Conservation (phyloP, 805 yeast genomes). For the Metschnikowia henanensis region DNA sequence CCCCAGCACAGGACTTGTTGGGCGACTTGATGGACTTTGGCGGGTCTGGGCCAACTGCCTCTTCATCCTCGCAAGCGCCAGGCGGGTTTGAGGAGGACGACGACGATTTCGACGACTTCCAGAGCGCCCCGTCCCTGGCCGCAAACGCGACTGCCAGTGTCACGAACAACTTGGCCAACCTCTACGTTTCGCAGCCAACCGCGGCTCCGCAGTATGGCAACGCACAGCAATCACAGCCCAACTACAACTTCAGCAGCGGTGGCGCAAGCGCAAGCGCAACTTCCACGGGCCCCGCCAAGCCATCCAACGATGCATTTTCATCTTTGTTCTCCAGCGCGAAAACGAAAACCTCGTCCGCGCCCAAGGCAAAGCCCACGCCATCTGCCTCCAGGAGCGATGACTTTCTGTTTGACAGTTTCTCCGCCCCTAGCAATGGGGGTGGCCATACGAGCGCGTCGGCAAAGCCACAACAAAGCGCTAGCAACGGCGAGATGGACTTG, state of each 20-base stretch:
- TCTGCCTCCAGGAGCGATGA: conserved; percentile 19
- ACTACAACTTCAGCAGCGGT: conserved; percentile 10
- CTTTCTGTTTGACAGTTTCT: conserved; percentile 35
- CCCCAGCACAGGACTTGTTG: conserved; percentile 46
- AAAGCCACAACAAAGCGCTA: conserved; percentile 9
- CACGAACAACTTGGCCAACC: conserved; percentile 27
- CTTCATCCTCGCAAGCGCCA: conserved; percentile 14
- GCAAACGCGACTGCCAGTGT: conserved; percentile 17
- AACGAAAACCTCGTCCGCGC: conserved; percentile 28
- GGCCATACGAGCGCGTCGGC: neutral
- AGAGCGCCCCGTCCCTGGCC: conserved; percentile 54
- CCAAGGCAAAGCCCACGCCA: conserved; percentile 11
- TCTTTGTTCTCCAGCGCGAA: conserved; percentile 69
- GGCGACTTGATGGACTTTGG: conserved; percentile 47
- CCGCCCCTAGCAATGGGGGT: conserved; percentile 14
- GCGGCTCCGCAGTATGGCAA: conserved; percentile 13
- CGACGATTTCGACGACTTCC: conserved; percentile 83
- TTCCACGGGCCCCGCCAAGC: conserved; percentile 40
- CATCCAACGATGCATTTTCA: conserved; percentile 67
- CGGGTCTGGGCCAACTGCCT: conserved; percentile 4
- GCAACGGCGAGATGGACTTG: conserved; percentile 46
- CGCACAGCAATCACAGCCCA: conserved; percentile 10
- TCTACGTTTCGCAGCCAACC: conserved; percentile 25
- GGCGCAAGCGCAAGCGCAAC: conserved; percentile 15
- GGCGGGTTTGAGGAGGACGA: conserved; percentile 50